Base-by-base conservation (phyloP, 768 basidiomycete species). In the Suillus luteus region DNA sequence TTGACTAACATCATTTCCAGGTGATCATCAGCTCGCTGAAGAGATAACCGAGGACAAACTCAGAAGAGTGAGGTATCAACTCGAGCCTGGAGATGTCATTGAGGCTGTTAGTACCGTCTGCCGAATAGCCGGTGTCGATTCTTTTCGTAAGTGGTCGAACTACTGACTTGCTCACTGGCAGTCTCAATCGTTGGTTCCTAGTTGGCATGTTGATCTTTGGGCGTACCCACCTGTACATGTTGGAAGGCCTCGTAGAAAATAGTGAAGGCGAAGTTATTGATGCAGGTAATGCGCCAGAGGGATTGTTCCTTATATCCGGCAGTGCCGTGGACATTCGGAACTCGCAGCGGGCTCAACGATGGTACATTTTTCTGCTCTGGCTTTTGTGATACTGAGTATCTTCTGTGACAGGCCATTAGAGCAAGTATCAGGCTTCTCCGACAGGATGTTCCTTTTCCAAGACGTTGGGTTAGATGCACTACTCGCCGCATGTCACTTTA, bases 171-270 rank as follows among this genome's bases (percentile, higher is more conserved):
- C n/a, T 35, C 17, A 19, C 24, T n/a, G 37, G 22, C 19, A 67
- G 38, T 24, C 19, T 63, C 41, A 62, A 9, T 44, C 4, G 27
- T 14, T 46, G 49, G 22, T 59, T 37, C 10, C 10, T 35, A 75
- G 94, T 95, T 62, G 95, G 96, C 0, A 81, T 97, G 9, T 80
- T 98, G 31, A 95, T 98, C 58, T 84, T 95, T 17, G 96, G 95
- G 14, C 85, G 83, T 52, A 89, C 86, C 2, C 92, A 95, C 69
- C 74, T 97, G 7, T 98, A 97, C 69, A 91, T 97, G 82, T 76
- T 96, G 17, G 95, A 98, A 67, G 94, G 94, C 1, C 79, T 97
- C 14, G 89, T 95, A 6, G 91, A 95, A 73, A 89, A 87, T 62
- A 86, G 90, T n/a, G 86, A 87, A 37, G 94, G 93, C 0, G 94